Evolutionary conservation across 2,329 filamentous ascomycete species (phyloP).

Genomic region (Aureobasidium musti): DNA sequence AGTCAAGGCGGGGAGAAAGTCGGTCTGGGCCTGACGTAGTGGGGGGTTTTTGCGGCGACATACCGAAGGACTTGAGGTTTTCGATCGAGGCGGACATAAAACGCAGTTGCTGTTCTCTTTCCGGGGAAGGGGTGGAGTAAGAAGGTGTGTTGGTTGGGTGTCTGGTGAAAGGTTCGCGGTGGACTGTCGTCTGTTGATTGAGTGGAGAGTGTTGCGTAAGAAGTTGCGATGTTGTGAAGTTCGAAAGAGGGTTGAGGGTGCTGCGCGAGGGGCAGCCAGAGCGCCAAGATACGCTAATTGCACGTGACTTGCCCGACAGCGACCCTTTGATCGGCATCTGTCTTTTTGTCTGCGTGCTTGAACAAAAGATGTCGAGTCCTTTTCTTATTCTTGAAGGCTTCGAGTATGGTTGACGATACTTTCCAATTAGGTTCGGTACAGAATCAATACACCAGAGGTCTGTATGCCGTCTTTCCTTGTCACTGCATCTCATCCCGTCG

Average conservation of each 20-base stretch:
- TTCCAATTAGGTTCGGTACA: too few relatives aligned
- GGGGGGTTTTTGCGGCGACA: conserved; percentile 47
- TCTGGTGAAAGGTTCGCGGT: neutral
- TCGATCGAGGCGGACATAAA: conserved; percentile 88
- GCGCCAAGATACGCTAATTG: conserved; percentile 17
- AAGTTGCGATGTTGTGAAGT: conserved; percentile 28
- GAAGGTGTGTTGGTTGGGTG: conserved; percentile 1
- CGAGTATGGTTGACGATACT: too few relatives aligned
- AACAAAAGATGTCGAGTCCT: neutral
- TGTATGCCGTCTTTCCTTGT: neutral
- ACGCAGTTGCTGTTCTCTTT: conserved; percentile 32
- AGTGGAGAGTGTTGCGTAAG: conserved; percentile 25
- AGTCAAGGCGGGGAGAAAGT: conserved; percentile 15
- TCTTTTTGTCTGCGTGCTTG: neutral
- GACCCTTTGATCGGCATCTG: neutral
- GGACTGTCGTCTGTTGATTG: conserved; percentile 4
- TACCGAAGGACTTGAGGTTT: conserved; percentile 97
- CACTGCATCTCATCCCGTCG: too few relatives aligned
- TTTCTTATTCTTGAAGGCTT: neutral
- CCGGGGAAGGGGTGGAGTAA: conserved; percentile 16
- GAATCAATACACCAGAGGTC: neutral
- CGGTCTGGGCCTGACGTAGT: conserved; percentile 30
- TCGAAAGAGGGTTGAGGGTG: conserved; percentile 23
- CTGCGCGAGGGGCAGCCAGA: conserved; percentile 11
- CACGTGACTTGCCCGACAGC: conserved; percentile 5